These are phyloP conservation scores for Dorcoceras hygrometricum DNA, from an alignment of 257 asterid species.

Conservation along the genomic window DNA sequence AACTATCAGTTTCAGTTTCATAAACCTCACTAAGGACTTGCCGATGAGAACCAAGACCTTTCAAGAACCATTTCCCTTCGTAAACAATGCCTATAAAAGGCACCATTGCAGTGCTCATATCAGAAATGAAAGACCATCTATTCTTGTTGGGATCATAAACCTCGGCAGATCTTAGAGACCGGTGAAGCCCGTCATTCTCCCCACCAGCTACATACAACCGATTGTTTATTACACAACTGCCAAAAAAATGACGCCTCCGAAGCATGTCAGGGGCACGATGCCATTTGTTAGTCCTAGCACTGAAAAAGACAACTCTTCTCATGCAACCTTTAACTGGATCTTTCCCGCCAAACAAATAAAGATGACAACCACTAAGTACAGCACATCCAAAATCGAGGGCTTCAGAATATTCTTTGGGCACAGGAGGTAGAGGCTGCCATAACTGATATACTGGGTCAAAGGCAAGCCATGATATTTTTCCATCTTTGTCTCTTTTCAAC, in stretches of 20 bases:
- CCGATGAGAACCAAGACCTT: conserved; percentile 40
- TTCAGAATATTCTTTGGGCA: conserved; percentile 37
- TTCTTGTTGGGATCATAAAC: conserved; percentile 45
- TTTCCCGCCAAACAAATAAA: conserved; percentile 44
- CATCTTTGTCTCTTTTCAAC: conserved; percentile 40
- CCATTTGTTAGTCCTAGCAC: conserved; percentile 45
- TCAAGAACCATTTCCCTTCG: conserved; percentile 42
- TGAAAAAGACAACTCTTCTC: conserved; percentile 43
- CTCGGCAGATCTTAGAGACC: conserved; percentile 38
- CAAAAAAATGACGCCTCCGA: conserved; percentile 39
- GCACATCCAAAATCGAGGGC: conserved; percentile 43
- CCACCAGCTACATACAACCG: conserved; percentile 47
- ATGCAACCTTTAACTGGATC: conserved; percentile 44
- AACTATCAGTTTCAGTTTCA: conserved; percentile 32
- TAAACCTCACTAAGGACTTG: conserved; percentile 41
- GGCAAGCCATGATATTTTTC: conserved; percentile 40
- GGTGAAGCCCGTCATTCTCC: conserved; percentile 36
- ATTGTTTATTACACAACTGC: conserved; percentile 44
- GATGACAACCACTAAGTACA: conserved; percentile 42
- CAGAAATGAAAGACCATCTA: conserved; percentile 40
- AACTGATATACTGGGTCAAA: conserved; percentile 41
- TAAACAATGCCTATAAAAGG: conserved; percentile 43
- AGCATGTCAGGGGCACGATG: conserved; percentile 49
- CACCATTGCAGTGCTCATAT: conserved; percentile 45
- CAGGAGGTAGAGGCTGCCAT: conserved; percentile 45